Evolutionary conservation across 139 green algal species (phyloP).

Genomic region (Ettlia oleoabundans): DNA sequence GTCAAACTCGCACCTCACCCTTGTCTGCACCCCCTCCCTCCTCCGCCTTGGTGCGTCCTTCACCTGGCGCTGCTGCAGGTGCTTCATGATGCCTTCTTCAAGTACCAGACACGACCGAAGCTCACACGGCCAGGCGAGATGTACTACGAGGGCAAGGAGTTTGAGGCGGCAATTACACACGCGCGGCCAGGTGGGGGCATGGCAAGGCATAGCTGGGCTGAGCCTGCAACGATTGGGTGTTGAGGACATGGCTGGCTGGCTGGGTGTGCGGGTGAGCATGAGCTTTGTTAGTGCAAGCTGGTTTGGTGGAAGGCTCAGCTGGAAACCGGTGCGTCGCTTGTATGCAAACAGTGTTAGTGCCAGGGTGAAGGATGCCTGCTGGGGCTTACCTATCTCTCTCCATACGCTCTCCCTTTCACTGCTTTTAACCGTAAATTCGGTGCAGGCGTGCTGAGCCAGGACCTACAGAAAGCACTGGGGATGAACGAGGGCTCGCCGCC

Average conservation of each 20-base stretch:
- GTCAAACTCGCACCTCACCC: no score
- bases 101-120: slow-evolving; percentile 94
- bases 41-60: no score
- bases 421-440: no score
- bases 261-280: neutral
- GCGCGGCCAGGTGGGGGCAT: slow-evolving; percentile 37
- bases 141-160: slow-evolving; percentile 98
- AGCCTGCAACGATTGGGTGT: no score
- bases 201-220: no score
- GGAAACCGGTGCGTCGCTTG: no score
- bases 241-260: neutral
- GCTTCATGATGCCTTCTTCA: slow-evolving; percentile 99
- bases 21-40: neutral
- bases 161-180: slow-evolving; percentile 54
- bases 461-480: slow-evolving; percentile 85
- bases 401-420: neutral
- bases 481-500: slow-evolving; percentile 85
- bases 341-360: no score
- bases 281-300: neutral
- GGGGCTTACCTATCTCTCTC: no score
- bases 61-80: slow-evolving; percentile 59
- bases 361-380: no score
- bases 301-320: no score
- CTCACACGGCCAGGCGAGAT: slow-evolving; percentile 88
- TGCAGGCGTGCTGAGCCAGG: slow-evolving; percentile 67